Conservation (phyloP, 495 filamentous ascomycete species). For the Daldinia caldariorum region DNA sequence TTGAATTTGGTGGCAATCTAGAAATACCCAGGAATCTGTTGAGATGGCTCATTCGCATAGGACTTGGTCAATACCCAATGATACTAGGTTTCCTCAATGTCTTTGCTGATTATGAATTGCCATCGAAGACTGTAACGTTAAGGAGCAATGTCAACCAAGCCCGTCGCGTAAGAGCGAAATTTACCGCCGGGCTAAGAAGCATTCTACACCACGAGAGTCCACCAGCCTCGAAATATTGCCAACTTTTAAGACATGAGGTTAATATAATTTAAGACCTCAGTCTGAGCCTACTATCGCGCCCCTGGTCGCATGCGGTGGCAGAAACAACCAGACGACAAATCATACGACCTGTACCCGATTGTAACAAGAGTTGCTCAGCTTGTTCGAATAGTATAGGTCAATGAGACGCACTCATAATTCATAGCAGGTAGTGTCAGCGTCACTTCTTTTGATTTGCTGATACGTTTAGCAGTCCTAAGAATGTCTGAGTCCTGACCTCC, state of each 20-base stretch:
- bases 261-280: constrained; percentile 2
- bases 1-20: neutral
- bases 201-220: neutral
- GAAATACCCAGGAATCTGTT: too few relatives aligned
- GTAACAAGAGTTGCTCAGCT: neutral
- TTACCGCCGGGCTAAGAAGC: neutral
- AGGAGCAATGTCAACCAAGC: neutral
- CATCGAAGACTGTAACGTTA: neutral
- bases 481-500: too few relatives aligned
- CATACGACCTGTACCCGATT: too few relatives aligned
- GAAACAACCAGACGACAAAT: too few relatives aligned
- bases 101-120: neutral
- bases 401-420: neutral
- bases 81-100: neutral
- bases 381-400: neutral
- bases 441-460: too few relatives aligned
- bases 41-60: neutral
- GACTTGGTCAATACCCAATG: neutral
- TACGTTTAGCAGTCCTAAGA: too few relatives aligned
- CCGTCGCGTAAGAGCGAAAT: too few relatives aligned
- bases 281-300: constrained; percentile 12
- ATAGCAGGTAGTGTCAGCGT: neutral
- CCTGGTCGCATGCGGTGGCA: neutral
- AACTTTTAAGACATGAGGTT: neutral
- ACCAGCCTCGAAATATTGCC: neutral